Base-by-base conservation (phyloP, 2,329 filamentous ascomycete species). In the Ambrosiella xylebori region DNA sequence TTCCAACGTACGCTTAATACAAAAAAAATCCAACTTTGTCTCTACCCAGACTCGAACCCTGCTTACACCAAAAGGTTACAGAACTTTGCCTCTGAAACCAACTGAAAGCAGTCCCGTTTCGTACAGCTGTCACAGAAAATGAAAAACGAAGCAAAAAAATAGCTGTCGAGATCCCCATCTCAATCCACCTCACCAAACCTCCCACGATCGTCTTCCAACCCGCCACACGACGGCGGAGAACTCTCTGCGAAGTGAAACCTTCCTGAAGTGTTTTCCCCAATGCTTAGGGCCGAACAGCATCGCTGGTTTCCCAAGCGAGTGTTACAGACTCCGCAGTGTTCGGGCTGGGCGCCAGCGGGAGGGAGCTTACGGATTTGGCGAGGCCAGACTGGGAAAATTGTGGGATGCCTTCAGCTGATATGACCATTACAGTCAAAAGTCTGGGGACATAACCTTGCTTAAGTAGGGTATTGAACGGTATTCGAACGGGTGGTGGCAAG, bases 221-320 rank as follows among this genome's bases (percentile, higher is more conserved):
- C 80, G 81, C 81, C 80, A 84, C 75, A 75, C 76, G 76, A 82
- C 78, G 81, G 80, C 79, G 80, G 78, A 80, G 76, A 81, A 74
- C 69, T 69, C 80, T 83, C 78, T 84, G 81, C 80, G 81, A 79
- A 82, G 81, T 84, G 78, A 84, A 71, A 59, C 81, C 81, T 82
- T 80, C 76, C 81, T 84, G 75, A 80, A 83, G 80, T 65, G 68
- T 84, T 66, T 73, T 79, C 78, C 79, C 77, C 81, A 49, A 78
- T 80, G 77, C 81, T 82, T 78, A 84, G 71, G 79, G 74, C 71
- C 71, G 69, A 67, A 70, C 75, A 80, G 75, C 70, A 76, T 84
- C 81, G 78, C 75, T 74, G 76, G 81, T 76, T 84, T 69, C 81
- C 81, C 76, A 66, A 75, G 74, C 76, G 80, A 84, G 80, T 82